A percentile compares a stretch with the other conserved stretches of the same genome.
Conservation (phyloP, 495 filamentous ascomycete genomes). For the Echria macrotheca region DNA sequence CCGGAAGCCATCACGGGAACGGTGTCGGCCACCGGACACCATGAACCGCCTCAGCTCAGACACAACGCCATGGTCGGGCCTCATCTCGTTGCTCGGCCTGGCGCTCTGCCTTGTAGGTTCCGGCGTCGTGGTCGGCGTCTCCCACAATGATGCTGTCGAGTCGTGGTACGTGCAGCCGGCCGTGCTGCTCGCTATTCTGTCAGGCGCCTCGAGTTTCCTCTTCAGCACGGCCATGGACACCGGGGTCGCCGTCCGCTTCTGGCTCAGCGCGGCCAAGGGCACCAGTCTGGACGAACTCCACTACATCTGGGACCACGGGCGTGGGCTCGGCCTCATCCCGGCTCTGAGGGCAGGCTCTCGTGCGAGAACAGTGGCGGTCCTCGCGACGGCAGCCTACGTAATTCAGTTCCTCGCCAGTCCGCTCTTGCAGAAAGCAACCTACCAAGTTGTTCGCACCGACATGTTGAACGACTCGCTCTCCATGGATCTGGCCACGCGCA, state of each 20-base stretch:
- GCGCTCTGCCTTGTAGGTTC: too few relatives aligned
- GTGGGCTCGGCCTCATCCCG: slow-evolving; percentile 7
- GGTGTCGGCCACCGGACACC: too few relatives aligned
- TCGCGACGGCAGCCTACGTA: slow-evolving; percentile 6
- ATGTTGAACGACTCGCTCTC: neutral
- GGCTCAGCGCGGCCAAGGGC: slow-evolving; percentile 5
- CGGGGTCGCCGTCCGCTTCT: slow-evolving; percentile 16
- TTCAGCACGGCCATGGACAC: slow-evolving; percentile 13
- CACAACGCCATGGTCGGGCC: too few relatives aligned
- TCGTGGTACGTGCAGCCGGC: slow-evolving; percentile 11
- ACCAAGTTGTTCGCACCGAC: neutral
- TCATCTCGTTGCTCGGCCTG: too few relatives aligned
- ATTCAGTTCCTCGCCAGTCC: slow-evolving; percentile 11
- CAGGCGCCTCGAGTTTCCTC: slow-evolving; percentile 10
- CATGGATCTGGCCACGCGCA: slow-evolving; percentile 9
- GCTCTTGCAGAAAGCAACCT: slow-evolving; percentile 10
- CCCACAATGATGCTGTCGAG: slow-evolving; percentile 1
- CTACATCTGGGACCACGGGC: slow-evolving; percentile 18
- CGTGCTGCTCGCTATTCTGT: slow-evolving; percentile 16
- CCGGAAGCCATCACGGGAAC: too few relatives aligned
- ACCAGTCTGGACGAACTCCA: slow-evolving; percentile 12
- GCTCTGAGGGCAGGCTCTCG: slow-evolving; percentile 11
- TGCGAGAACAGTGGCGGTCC: slow-evolving; percentile 7
- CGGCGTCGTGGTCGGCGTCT: slow-evolving; percentile 7
- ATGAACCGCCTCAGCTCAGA: too few relatives aligned